These are phyloP conservation scores for Scopulariopsis brevicaulis DNA, from an alignment of 2,329 filamentous ascomycete genomes.

Conservation along the genomic window DNA sequence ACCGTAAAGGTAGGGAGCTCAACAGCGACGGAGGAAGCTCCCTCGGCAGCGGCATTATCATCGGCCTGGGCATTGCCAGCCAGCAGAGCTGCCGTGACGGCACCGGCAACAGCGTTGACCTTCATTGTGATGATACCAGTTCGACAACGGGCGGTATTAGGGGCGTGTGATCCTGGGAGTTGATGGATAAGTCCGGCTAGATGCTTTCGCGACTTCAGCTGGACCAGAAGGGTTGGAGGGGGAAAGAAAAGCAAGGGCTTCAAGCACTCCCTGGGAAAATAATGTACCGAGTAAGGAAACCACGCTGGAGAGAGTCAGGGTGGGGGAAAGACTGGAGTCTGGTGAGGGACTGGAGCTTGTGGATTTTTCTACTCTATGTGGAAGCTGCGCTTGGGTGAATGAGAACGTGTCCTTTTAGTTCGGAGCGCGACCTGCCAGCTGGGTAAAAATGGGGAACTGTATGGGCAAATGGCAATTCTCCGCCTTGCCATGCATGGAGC, in stretches of 20 bases:
- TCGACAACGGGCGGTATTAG: not conserved
- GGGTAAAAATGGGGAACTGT: conserved; percentile 3
- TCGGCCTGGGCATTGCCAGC: conserved; percentile 27
- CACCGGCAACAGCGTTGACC: conserved; percentile 68
- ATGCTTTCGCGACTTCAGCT: not conserved
- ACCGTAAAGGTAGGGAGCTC: conserved; percentile 81
- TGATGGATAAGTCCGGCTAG: not conserved
- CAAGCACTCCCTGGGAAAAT: not conserved
- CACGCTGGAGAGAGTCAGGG: not conserved
- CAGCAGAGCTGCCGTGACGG: conserved; percentile 61
- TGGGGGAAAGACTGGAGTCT: not conserved
- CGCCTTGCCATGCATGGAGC: not conserved
- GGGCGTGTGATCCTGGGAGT: not conserved
- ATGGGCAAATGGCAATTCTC: not conserved
- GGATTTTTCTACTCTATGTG: not conserved
- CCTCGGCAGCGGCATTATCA: conserved; percentile 46
- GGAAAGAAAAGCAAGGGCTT: not conserved
- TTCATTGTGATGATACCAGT: conserved; percentile 51
- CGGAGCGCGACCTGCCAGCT: not conserved
- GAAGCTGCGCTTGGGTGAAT: not conserved
- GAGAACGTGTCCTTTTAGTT: conserved; percentile 4
- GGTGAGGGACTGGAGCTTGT: not conserved
- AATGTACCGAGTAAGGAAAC: not conserved
- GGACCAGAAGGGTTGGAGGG: not conserved
- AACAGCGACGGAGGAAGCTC: conserved; percentile 48